Base-by-base conservation (phyloP, 2,329 filamentous ascomycete genomes). In the Chlorencoelia australis region DNA sequence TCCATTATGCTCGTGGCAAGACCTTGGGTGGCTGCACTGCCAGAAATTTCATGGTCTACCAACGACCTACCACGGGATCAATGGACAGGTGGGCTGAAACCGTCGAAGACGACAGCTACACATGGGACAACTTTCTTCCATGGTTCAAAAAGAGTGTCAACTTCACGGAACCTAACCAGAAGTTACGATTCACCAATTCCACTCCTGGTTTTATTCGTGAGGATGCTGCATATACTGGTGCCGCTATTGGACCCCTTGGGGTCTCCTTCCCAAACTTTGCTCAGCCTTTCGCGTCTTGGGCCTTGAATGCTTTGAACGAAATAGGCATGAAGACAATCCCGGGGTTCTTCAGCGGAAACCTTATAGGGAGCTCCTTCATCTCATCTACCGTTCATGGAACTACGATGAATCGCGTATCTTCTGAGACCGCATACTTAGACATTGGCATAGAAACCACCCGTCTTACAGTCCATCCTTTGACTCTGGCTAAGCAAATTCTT, bases 61-160 rank as follows among this genome's bases (percentile, higher is more conserved):
- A 54, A 34, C 52, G 51, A 33, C 47, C 39, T 15, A 49, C 52
- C 7, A 34, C 41, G 16, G 37, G 16, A 45, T 45, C 21, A 62
- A 59, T 11, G 43, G 58, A 69, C 15, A 54, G 58, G 22, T 70
- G 66, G 67, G 62, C 55, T 4, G 48, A 57, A 13, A 42, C 58
- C 3, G 52, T 60, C 2, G 56, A 53, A 2, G 65, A 70, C 30
- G 37, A 59, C 1, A 47, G 55, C 3, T 73, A 67, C 59, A 61
- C 58, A 41, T 67, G 66, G 38, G 51, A 64, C 4, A 59, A 59
- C 11, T 57, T 70, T 21, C 54, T 65, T 14, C 62, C 63, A 3
- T 72, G 64, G 50, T 59, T 67, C 33, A 52, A 51, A 24, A 40
- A 40, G 27, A 31, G 27, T 22, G 33, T 40, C 15, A 36, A 40